Percentiles rank a stretch among this genome's conserved stretches.
phyloP scores from a whole-genome alignment of 495 filamentous ascomycete species.

The Lophiostoma macrostomum region DNA sequence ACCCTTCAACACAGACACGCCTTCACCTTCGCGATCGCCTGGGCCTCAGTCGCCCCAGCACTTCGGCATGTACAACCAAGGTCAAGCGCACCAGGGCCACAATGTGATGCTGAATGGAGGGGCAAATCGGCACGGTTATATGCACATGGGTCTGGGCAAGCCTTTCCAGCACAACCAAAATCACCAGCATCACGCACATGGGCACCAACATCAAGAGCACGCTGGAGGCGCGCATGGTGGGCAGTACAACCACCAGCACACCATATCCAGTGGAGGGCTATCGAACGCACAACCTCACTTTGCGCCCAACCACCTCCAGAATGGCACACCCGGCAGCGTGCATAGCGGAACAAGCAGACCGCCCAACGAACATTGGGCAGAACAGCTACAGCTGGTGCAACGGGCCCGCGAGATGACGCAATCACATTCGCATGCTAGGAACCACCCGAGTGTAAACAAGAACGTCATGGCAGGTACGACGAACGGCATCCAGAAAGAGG shows the following conservation, averaged over 20 bases:
- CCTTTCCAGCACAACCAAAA: conserved; percentile 51
- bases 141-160: conserved; percentile 64
- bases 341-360: conserved; percentile 57
- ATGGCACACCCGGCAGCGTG: conserved; percentile 62
- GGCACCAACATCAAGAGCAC: conserved; percentile 78
- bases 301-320: conserved; percentile 68
- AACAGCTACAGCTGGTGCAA: conserved; percentile 75
- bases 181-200: conserved; percentile 50
- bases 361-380: conserved; percentile 80
- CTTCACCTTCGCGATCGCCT: conserved; percentile 68
- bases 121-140: conserved; percentile 60
- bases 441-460: conserved; percentile 50
- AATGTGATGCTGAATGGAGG: conserved; percentile 71
- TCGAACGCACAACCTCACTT: conserved; percentile 73
- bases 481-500: conserved; percentile 63
- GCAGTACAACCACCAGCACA: conserved; percentile 69
- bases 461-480: conserved; percentile 54
- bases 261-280: conserved; percentile 71
- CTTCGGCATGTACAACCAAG: conserved; percentile 78
- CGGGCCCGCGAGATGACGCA: conserved; percentile 63
- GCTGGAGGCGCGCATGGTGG: conserved; percentile 48
- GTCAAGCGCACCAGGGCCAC: conserved; percentile 71
- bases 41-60: conserved; percentile 63
- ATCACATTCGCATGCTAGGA: conserved; percentile 64
- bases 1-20: conserved; percentile 55